phyloP scores from a whole-genome alignment of 352 stramenopile species.

The Globisporangium orthogonon region DNA sequence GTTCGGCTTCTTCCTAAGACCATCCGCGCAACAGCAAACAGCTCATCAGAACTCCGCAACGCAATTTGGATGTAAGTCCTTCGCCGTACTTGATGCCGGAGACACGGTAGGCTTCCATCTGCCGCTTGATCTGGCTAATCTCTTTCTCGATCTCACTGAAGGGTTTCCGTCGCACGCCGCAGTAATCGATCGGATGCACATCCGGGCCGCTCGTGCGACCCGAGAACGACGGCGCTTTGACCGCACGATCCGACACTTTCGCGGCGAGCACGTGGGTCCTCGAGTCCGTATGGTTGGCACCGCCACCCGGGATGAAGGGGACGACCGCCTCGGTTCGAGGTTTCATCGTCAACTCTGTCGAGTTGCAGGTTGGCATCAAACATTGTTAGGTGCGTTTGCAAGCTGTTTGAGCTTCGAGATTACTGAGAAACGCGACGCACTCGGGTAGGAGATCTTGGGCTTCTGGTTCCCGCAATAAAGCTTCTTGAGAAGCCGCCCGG shows the following conservation, averaged over 20 bases:
- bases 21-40: background rate
- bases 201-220: conserved; percentile 22
- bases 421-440: conserved; percentile 20
- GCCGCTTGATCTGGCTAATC: conserved; percentile 55
- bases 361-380: no score
- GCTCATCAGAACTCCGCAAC: background rate
- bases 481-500: conserved; percentile 64
- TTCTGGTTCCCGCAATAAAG: conserved; percentile 65
- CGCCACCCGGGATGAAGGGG: conserved; percentile 65
- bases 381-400: no score
- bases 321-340: conserved; percentile 18
- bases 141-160: conserved; percentile 76
- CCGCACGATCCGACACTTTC: conserved; percentile 59
- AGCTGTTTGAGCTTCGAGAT: no score
- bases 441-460: conserved; percentile 65
- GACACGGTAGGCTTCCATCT: conserved; percentile 58
- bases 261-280: conserved; percentile 37
- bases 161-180: conserved; percentile 43
- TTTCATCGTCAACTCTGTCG: conserved; percentile 48
- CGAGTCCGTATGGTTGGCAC: conserved; percentile 26
- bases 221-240: conserved; percentile 37
- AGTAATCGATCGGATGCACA: conserved; percentile 60
- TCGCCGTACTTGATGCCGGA: conserved; percentile 39
- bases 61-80: background rate
- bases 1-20: conserved; percentile 36